Evolutionary conservation across 495 filamentous ascomycete species (phyloP), one percentile per base, ranked within the genome.

Genomic region (Neurospora tetrasperma): DNA sequence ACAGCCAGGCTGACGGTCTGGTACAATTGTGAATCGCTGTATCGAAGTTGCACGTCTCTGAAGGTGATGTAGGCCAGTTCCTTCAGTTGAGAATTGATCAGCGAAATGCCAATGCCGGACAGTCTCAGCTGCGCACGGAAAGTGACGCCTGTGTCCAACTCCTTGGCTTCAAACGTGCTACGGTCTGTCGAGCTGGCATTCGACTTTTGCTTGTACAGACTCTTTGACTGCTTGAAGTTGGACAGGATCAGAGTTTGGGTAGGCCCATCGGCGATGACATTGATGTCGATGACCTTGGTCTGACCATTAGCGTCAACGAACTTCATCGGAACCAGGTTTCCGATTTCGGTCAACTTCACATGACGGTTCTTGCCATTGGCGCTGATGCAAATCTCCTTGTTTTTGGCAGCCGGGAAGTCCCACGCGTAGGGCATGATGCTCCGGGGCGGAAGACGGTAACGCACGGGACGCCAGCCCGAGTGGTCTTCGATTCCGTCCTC

Each of bases 361-460:
- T 96, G 92, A 62, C 95, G 87, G 75, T 95, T 92, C 80, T 91
- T 94, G 70, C 89, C 90, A 76, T 91, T 89, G 31, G 91, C 90
- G 48, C 83, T 90, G 78, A 99, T 86, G 59, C 97, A 88, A 42
- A 98, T 87, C 79, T 97, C 94, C 80, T 96, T 97, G 82, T 91
- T 91, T 82, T 97, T 97, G n/a, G 94, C 93, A 6, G 96, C 94
- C 2, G 96, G 96, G 83, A 96, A 98, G 79, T 99, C 96, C 96
- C 96, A 99, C 40, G 96, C 95, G 79, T 99, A 99, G 5, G 96
- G 95, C 96, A 99, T 99, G 82, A 98, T 97, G 80, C 95, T 98
- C 42, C 96, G 88, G 8, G 94, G 89, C 4, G 96, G 96, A 16
- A 99, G 87, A n/a, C 94, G 92, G 79, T 99, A 99, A 46, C 93